phyloP scores from a whole-genome alignment of 768 basidiomycete genomes.

The Hemileccinum rubropunctum region DNA sequence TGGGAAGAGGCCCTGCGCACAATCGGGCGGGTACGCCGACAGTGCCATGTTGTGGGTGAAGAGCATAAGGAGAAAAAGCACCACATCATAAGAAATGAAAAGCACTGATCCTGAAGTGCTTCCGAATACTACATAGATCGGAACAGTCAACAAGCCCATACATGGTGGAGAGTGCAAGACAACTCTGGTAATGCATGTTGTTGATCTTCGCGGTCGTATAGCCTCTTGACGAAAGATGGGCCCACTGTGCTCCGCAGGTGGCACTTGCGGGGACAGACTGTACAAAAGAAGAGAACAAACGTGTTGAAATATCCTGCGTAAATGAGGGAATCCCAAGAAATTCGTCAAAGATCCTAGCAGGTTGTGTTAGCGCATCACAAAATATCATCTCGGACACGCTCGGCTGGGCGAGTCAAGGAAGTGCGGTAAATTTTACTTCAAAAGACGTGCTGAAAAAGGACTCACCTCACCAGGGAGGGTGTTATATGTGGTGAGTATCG shows the following conservation, averaged over 20 bases:
- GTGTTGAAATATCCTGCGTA: slow-evolving; percentile 5
- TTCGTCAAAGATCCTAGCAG: slow-evolving; percentile 19
- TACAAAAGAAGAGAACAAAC: slow-evolving; percentile 17
- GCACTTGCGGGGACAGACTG: neutral
- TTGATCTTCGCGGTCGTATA: neutral
- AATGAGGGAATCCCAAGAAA: slow-evolving; percentile 28
- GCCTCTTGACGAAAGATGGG: neutral
- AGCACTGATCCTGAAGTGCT: too few relatives aligned
- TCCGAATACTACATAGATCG: too few relatives aligned
- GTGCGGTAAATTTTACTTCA: too few relatives aligned
- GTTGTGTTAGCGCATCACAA: too few relatives aligned
- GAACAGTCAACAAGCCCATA: too few relatives aligned
- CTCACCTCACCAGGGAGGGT: neutral
- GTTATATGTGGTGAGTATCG: too few relatives aligned
- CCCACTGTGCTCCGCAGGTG: slow-evolving; percentile 4
- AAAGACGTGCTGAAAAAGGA: neutral
- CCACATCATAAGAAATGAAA: too few relatives aligned
- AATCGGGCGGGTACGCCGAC: too few relatives aligned
- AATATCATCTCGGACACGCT: too few relatives aligned
- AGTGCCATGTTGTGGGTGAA: too few relatives aligned
- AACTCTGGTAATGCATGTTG: neutral
- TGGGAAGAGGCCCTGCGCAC: too few relatives aligned
- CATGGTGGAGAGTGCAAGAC: slow-evolving; percentile 5
- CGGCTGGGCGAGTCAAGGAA: slow-evolving; percentile 15
- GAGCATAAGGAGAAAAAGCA: too few relatives aligned